Evolutionary conservation across 331 rosid species (phyloP), one percentile per base, ranked within the genome.

Genomic region (Acacia concinna): DNA sequence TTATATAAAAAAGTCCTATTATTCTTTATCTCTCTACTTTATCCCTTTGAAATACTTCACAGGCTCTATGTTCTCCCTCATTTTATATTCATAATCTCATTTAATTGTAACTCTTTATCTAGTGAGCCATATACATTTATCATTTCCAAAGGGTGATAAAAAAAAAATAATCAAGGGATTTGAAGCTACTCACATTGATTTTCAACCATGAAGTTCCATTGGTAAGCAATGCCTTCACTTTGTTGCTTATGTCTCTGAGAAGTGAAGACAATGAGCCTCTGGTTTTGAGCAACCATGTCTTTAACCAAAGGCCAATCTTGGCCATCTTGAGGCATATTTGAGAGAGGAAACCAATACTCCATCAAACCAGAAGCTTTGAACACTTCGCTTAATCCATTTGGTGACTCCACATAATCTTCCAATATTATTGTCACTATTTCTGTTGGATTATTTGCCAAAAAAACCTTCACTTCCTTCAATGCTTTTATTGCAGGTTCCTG

Each of bases 341-440:
- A 65, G 43, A 81, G 62, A 27, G 90, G 87, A 71, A 84, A 86
- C 87, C 85, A 81, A 32, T 78, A 83, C 38, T 84, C 78, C 84
- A 78, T 71, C 74, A 86, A 71, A 14, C 85, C 87, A 74, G 87
- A 70, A 27, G 68, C 71, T 1, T 32, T 78, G 69, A 93, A 91
- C 15, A 87, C 85, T 27, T 60, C 85, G 57, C 78, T 85, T 79
- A 93, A 75, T 57, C 93, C 97, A 47, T 89, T 88, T 66, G 90
- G 86, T 44, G 90, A 81, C 62, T 84, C 84, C 41, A 93, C 97
- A 79, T 93, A 86, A 74, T 93, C 97, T 86, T 93, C 97, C 70
- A 93, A 75, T 65, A 93, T 93, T 75, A 93, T 47, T 73, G 94
- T 93, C 65, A 93, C 88, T 28, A 91, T 93, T 75, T 93, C 97